Evolutionary conservation across 148 eudicot genomes (phyloP), one percentile per base, ranked within the genome.

Genomic region (Talinum fruticosum): DNA sequence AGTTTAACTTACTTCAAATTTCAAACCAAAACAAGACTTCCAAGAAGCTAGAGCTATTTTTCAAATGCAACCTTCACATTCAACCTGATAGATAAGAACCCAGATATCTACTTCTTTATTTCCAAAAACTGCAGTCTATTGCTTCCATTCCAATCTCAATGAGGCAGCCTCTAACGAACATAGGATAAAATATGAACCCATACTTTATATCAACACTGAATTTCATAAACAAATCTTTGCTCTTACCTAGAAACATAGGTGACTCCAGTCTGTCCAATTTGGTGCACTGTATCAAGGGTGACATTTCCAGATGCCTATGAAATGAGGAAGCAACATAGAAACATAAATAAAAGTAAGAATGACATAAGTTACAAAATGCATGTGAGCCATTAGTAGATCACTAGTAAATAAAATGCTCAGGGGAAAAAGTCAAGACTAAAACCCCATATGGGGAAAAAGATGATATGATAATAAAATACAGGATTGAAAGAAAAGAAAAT

Each of bases 291-390:
- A 57, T 94, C 98, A 81, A 90, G 93, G 64, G 95, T 92, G 64
- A 94, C 96, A 85, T 94, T 94, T 88, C 98, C 98, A 79, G 98
- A 94, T 76, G 98, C 98, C 98, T 94, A 79, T 68, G 44, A 67
- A 69, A 82, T 32, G 41, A 57, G 10, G 37, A 28, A 57, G 45
- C 3, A 28, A 47, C 45, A 67, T 36, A 66, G 66, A 62, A 10
- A 59, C 33, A 35, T 71, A 1, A 35, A 16, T 14, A 38, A 51
- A 61, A 14, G 54, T 29, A 54, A 69, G 24, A n/a, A 78, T 33
- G 13, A 53, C 7, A 69, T 18, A 62, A 28, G 65, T 47, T 51
- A n/a, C 10, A 66, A 65, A 12, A 28, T 75, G 54, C 26, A 51
- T 51, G 10, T 28, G 35, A 45, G 28, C 26, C 53, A 66, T 38